These are phyloP conservation scores for Akanthomyces dipterigenus DNA, from an alignment of 2,329 filamentous ascomycete species.

Conservation along the genomic window DNA sequence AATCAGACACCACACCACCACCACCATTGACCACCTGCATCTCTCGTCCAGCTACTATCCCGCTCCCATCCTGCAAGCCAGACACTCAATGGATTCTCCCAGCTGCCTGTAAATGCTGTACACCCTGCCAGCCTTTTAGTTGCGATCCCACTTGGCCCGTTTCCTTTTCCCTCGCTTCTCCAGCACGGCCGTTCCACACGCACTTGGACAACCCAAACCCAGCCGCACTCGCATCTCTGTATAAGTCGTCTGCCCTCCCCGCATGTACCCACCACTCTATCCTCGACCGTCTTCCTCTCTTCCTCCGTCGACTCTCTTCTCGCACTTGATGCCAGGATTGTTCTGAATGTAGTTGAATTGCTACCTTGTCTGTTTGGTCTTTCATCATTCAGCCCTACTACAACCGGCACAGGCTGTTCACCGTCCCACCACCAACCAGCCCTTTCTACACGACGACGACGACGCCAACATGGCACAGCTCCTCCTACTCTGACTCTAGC, in stretches of 20 bases:
- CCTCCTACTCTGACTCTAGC: neutral
- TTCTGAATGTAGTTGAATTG: neutral
- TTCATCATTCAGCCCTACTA: constrained; percentile 1
- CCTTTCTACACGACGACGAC: neutral
- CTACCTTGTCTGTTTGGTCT: constrained; percentile 1
- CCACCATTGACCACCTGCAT: neutral
- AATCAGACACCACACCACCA: no score
- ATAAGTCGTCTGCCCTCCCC: constrained; percentile 12
- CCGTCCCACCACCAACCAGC: no score
- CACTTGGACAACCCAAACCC: constrained; percentile 8
- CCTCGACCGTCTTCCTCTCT: neutral
- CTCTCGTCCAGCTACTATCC: neutral
- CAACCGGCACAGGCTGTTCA: neutral
- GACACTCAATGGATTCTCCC: neutral
- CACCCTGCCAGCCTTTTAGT: neutral
- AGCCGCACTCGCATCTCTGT: constrained; percentile 10
- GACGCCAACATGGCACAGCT: neutral
- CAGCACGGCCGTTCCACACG: neutral
- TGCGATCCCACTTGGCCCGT: constrained; percentile 5
- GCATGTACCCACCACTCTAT: constrained; percentile 11
- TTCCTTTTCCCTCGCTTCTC: neutral
- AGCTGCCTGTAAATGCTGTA: neutral
- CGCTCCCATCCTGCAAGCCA: neutral
- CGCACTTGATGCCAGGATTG: neutral
- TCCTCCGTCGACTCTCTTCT: neutral